Base-by-base conservation (phyloP, 768 basidiomycete genomes). In the Hericium erinaceus region DNA sequence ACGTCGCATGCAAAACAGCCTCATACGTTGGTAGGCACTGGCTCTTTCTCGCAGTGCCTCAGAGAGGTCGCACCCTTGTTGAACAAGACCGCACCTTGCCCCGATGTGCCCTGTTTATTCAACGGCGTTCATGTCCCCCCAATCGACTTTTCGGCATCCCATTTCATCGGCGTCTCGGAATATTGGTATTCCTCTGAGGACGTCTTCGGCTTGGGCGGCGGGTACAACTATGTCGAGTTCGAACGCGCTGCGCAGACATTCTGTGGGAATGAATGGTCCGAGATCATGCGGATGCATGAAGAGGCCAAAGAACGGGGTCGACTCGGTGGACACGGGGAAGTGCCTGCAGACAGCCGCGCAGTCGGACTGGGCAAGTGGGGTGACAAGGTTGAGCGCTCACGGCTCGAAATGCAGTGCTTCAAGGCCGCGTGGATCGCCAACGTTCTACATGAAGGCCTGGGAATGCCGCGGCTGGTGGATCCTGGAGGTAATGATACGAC, bases 111-210 rank as follows among this genome's bases (percentile, higher is more conserved):
- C 0, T 98, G 95, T 71, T 79, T 95, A 15, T 98, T 98, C 80
- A 88, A 95, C 64, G 97, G 95, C 20, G 83, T 98, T 0, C 85
- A 92, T 49, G 94, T 94, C 12, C 95, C 97, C 6, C 81, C 85
- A 1, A 98, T 98, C 66, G 92, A 98, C 73, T 99, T 98, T 70
- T 81, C 83, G 40, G 91, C 85, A 38, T 92, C 91, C 12, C 88
- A 87, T 56, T 99, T 98, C 70, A 97, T 99, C 64, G 97, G 97
- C 3, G 86, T 99, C 40, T 95, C 92, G 13, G 97, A 99, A 70
- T 99, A 98, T 69, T 99, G 95, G 95, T 98, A 98, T 72, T 98
- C 95, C 24, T 92, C 94, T 10, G 94, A 99, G 64, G 94, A 98
- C 69, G 88, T 98, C 51, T 93, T 97, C 64, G 92, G 91, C 1